A percentile compares a stretch with the other conserved stretches of the same genome.
phyloP scores from a whole-genome alignment of 1,284 basidiomycete species.

The Hortiboletus rubellus region DNA sequence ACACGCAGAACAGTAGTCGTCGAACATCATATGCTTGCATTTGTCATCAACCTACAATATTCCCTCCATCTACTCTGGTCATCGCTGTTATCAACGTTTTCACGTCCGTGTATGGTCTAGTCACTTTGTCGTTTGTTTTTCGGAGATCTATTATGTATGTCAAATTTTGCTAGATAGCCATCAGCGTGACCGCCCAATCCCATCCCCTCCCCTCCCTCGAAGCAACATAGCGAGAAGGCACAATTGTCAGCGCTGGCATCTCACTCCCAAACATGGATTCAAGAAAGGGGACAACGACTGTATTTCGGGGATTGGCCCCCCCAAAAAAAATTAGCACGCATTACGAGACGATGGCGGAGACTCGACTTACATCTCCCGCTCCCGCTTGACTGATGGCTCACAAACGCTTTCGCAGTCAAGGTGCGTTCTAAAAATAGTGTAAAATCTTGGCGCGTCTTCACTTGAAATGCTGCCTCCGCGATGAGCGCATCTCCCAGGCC shows the following conservation, averaged over 20 bases:
- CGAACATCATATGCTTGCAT: constrained; percentile 15
- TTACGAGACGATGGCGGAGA: background rate
- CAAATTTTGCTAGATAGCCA: constrained; percentile 22
- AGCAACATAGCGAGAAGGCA: constrained; percentile 57
- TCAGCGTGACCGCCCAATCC: constrained; percentile 56
- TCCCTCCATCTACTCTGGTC: background rate
- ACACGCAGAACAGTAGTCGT: background rate
- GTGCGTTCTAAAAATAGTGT: constrained; percentile 24
- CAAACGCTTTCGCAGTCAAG: constrained; percentile 28
- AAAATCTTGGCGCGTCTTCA: constrained; percentile 24
- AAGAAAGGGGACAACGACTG: constrained; percentile 22
- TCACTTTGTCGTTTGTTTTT: background rate
- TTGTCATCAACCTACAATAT: constrained; percentile 6
- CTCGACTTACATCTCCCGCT: constrained; percentile 18
- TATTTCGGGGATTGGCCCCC: background rate
- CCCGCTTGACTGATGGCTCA: constrained; percentile 10
- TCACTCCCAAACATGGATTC: constrained; percentile 19
- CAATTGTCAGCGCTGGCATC: constrained; percentile 47
- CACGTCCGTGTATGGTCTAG: constrained; percentile 6
- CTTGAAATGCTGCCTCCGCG: constrained; percentile 20
- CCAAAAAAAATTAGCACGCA: background rate
- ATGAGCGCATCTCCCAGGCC: constrained; percentile 7
- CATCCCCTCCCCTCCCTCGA: constrained; percentile 43
- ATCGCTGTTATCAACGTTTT: background rate
- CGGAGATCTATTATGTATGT: background rate